These are phyloP conservation scores for Bruguiera sexangula DNA, from an alignment of 345 rosid genomes.

Conservation along the genomic window DNA sequence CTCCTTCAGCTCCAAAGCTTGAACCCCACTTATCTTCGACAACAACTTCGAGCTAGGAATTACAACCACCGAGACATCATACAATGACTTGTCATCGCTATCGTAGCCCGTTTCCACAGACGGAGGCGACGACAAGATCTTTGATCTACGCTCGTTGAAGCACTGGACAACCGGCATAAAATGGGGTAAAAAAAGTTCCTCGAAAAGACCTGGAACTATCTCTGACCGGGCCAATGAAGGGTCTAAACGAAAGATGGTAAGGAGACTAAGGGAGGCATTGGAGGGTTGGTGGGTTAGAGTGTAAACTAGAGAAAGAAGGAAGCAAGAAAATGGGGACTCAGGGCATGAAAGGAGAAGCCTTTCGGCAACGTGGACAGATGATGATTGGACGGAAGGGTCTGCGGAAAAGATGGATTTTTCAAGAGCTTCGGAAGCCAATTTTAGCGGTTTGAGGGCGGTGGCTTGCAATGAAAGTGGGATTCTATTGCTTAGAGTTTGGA, in stretches of 20 bases:
- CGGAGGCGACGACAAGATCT: conserved; percentile 25
- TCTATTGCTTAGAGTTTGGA: conserved; percentile 34
- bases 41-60: conserved; percentile 36
- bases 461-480: conserved; percentile 18
- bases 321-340: conserved; percentile 35
- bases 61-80: conserved; percentile 30
- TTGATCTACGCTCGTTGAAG: conserved; percentile 40
- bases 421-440: conserved; percentile 43
- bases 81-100: conserved; percentile 24
- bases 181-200: conserved; percentile 49
- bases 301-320: conserved; percentile 48
- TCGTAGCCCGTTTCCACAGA: conserved; percentile 10
- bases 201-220: conserved; percentile 42
- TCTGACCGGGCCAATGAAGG: conserved; percentile 51
- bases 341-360: conserved; percentile 45
- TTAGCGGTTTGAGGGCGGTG: conserved; percentile 29
- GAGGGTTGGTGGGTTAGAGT: conserved; percentile 39
- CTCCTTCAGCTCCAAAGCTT: conserved; percentile 46
- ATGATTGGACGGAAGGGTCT: conserved; percentile 24
- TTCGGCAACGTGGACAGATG: conserved; percentile 47
- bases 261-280: conserved; percentile 37
- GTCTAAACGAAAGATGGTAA: conserved; percentile 40
- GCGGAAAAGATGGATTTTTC: conserved; percentile 41
- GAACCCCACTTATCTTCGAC: conserved; percentile 52
- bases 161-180: conserved; percentile 47